These are phyloP conservation scores for Pulicaria dysenterica DNA, from an alignment of 129 eudicot species.

Conservation along the genomic window DNA sequence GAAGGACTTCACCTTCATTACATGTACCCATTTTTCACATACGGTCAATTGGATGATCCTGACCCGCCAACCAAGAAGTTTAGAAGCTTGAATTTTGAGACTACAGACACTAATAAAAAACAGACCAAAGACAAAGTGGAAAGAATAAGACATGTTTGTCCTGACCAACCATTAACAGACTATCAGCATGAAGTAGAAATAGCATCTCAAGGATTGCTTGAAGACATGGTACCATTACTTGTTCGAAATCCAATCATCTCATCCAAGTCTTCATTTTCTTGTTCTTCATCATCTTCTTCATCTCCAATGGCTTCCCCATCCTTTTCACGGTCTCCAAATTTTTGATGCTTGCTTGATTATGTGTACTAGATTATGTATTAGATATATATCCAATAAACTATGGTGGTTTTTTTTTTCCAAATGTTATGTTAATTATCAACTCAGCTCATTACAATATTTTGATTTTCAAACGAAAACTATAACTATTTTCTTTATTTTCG, in stretches of 20 bases:
- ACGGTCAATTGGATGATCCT: slow-evolving; percentile 27
- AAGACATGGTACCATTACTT: slow-evolving; percentile 76
- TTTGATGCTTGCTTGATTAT: slow-evolving; percentile 23
- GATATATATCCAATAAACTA: background rate
- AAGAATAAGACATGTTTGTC: background rate
- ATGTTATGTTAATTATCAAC: background rate
- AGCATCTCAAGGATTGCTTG: slow-evolving; percentile 70
- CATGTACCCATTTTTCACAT: slow-evolving; percentile 59
- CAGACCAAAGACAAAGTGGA: slow-evolving; percentile 16
- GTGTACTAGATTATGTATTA: slow-evolving; percentile 11
- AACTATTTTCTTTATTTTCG: too few species aligned
- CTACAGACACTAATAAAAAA: background rate
- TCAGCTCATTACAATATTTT: too few species aligned
- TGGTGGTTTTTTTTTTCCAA: background rate
- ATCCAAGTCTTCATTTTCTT: slow-evolving; percentile 51
- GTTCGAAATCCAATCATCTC: slow-evolving; percentile 52
- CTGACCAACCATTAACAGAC: slow-evolving; percentile 13
- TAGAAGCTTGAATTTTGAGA: slow-evolving; percentile 23
- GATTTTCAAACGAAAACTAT: too few species aligned
- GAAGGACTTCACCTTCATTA: slow-evolving; percentile 96
- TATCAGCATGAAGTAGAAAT: slow-evolving; percentile 12
- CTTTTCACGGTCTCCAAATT: slow-evolving; percentile 59
- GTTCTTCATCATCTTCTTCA: slow-evolving; percentile 44
- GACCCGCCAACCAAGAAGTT: slow-evolving; percentile 43
- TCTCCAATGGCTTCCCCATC: slow-evolving; percentile 52